phyloP scores from a whole-genome alignment of 2,329 filamentous ascomycete genomes.

The Didymella keratinophila region DNA sequence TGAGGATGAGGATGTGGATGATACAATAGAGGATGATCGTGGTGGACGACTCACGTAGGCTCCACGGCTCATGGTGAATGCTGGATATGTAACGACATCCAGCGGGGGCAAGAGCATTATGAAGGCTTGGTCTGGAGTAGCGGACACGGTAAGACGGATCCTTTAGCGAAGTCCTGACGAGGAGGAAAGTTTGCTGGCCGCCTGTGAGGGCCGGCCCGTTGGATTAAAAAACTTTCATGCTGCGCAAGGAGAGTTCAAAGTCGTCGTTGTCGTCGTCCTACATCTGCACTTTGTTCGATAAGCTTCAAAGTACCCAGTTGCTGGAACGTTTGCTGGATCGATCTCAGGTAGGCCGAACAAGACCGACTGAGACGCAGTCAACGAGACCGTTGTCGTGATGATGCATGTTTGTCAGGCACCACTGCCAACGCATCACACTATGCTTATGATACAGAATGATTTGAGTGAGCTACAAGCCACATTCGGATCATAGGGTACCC shows the following conservation, averaged over 20 bases:
- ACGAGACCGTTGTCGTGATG: not conserved
- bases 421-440: slow-evolving; percentile 21
- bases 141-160: slow-evolving; percentile 20
- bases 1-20: slow-evolving; percentile 39
- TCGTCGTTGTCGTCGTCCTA: not conserved
- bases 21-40: slow-evolving; percentile 35
- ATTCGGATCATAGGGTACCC: slow-evolving; percentile 25
- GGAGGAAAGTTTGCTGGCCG: slow-evolving; percentile 20
- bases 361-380: not conserved
- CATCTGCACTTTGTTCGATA: not conserved
- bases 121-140: slow-evolving; percentile 24
- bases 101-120: slow-evolving; percentile 51
- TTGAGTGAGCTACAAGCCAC: slow-evolving; percentile 23
- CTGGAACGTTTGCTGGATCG: not conserved
- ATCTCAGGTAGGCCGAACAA: not conserved
- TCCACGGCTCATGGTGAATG: slow-evolving; percentile 48
- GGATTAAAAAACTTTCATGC: slow-evolving; percentile 22
- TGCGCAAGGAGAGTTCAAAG: not conserved
- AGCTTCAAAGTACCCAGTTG: not conserved
- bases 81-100: slow-evolving; percentile 43
- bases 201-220: slow-evolving; percentile 30
- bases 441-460: slow-evolving; percentile 12
- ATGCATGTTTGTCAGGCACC: not conserved
- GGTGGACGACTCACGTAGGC: slow-evolving; percentile 33
- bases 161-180: slow-evolving; percentile 30